Percentiles rank a stretch among this genome's conserved stretches.
Conservation (phyloP, 139 green algal species). For the Picochlorum sp. region DNA sequence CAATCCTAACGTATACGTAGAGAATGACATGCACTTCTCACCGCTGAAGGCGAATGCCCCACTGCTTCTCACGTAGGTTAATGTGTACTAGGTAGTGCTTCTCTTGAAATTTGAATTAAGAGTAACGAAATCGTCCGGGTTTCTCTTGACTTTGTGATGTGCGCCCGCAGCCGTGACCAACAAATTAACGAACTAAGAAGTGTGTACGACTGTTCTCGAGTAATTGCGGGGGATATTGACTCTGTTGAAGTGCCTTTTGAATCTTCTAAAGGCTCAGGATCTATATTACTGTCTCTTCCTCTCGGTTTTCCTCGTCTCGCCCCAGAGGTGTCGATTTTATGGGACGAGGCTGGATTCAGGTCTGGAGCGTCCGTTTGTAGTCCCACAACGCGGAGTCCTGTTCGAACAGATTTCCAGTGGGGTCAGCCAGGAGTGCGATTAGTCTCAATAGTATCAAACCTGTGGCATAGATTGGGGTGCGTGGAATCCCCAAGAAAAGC, state of each 20-base stretch:
- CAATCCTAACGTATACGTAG: too few relatives aligned
- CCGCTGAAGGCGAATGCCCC: neutral
- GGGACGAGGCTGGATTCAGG: too few relatives aligned
- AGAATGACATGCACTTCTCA: neutral
- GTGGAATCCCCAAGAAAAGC: neutral
- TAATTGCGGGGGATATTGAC: neutral
- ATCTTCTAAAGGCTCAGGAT: neutral
- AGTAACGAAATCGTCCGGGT: too few relatives aligned
- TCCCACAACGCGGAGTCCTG: too few relatives aligned
- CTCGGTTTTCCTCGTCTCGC: too few relatives aligned
- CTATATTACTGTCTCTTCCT: too few relatives aligned
- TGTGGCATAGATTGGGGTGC: neutral
- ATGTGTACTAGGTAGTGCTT: neutral
- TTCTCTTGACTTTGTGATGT: too few relatives aligned
- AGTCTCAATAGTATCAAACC: neutral
- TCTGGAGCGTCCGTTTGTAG: too few relatives aligned
- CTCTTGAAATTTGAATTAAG: too few relatives aligned
- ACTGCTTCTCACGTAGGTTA: neutral
- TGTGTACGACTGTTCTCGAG: neutral
- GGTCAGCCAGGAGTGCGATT: neutral
- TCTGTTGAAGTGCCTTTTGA: neutral
- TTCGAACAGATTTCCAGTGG: neutral
- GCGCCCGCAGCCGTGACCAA: neutral
- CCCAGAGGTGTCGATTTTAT: too few relatives aligned
- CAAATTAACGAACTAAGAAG: neutral